Evolutionary conservation across 2,329 filamentous ascomycete species (phyloP).

Genomic region (Fusarium sp.): DNA sequence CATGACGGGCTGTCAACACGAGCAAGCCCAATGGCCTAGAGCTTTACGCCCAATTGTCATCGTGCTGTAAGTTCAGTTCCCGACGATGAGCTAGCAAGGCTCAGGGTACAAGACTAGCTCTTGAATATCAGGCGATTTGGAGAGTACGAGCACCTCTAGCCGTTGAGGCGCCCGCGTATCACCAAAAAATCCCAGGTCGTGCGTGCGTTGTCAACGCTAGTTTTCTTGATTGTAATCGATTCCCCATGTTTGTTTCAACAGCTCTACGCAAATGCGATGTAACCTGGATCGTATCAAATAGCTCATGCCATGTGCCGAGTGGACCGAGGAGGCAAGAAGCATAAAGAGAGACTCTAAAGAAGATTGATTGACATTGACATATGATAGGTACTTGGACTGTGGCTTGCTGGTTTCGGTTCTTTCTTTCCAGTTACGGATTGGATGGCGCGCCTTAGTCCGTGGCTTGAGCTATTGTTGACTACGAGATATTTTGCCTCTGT

Average conservation of each 20-base stretch:
- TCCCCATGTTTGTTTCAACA: slow-evolving; percentile 19
- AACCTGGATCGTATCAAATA: slow-evolving; percentile 26
- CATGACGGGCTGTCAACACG: not conserved
- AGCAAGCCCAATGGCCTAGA: slow-evolving; percentile 4
- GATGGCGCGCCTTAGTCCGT: slow-evolving; percentile 33
- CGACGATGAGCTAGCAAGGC: slow-evolving; percentile 20
- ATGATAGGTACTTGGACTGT: not conserved
- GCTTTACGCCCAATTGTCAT: slow-evolving; percentile 7
- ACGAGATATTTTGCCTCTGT: slow-evolving; percentile 6
- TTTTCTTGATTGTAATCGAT: slow-evolving; percentile 17
- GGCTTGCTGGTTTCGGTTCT: slow-evolving; percentile 23
- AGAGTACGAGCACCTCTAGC: slow-evolving; percentile 25
- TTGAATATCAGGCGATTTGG: slow-evolving; percentile 15
- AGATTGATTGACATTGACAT: not conserved
- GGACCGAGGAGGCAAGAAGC: slow-evolving; percentile 16
- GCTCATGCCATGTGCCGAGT: slow-evolving; percentile 5
- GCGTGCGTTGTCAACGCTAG: slow-evolving; percentile 28
- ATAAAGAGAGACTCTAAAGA: slow-evolving; percentile 5
- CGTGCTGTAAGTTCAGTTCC: slow-evolving; percentile 1
- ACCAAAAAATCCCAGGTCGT: slow-evolving; percentile 19
- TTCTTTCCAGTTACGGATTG: slow-evolving; percentile 2
- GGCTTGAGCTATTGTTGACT: slow-evolving; percentile 27
- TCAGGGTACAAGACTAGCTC: slow-evolving; percentile 28
- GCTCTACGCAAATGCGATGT: slow-evolving; percentile 33
- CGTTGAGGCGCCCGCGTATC: slow-evolving; percentile 33